Base-by-base conservation (phyloP, 495 filamentous ascomycete species). In the Glutinoglossum americanum region DNA sequence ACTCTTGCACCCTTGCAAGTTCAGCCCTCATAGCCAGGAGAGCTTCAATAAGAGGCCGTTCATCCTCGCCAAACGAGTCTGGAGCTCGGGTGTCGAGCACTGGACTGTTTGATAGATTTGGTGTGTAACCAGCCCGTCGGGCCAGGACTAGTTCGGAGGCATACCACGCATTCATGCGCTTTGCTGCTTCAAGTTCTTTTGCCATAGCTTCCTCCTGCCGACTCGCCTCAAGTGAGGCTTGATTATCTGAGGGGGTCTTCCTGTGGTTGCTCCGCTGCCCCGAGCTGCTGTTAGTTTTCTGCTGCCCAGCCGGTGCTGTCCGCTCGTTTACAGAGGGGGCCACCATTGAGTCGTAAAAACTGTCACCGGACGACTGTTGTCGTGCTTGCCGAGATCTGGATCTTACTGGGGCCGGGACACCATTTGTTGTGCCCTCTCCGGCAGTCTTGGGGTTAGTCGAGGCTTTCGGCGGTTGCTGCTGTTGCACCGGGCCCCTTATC, bases 91-190 rank as follows among this genome's bases (percentile, higher is more conserved):
- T 80, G 59, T 97, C 89, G 45, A 95, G 71, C 0, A 79, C 74
- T 26, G 87, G 82, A 63, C 75, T 87, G 49, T 80, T 76, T 13
- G 85, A 80, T 0, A 82, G 67, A 62, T 80, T 87, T 15, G 85
- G 80, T 9, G 77, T 74, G 64, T 96, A 97, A 8, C 92, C 92
- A 10, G 84, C 80, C 68, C 93, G 89, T 51, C 82, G 79, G 3
- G 92, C 92, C 57, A 97, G 69, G 17, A 92, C 86, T 30, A 99
- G 71, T 68, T 99, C 92, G 1, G 90, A 94, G 7, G 88, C 88
- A 69, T 92, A 96, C 92, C 92, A 99, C 0, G 90, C 89, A 67
- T 94, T 97, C 26, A 83, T 81, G 62, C 81, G 86, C 65, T 84
- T 87, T 10, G 81, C 73, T 3, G 79, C 70, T 64, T 97, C 89